Conservation (phyloP, 1,284 basidiomycete species). For the Wolfiporia cocos region DNA sequence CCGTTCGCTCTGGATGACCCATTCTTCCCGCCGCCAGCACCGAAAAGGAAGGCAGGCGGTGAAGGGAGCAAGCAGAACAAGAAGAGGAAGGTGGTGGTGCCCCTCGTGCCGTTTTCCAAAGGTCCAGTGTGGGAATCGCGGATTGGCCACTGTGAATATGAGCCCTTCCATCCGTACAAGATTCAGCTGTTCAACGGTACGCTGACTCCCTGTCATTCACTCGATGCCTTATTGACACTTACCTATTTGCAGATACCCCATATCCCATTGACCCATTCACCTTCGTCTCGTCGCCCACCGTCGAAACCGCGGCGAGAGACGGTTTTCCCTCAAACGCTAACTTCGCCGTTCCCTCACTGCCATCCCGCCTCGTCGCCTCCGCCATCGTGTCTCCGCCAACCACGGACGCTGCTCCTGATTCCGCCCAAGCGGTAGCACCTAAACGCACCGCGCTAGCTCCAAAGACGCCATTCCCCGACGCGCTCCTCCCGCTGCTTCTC, state of each 20-base stretch:
- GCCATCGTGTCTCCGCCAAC: slow-evolving; percentile 8
- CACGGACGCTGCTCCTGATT: slow-evolving; percentile 8
- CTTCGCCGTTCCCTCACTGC: slow-evolving; percentile 35
- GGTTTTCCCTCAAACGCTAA: slow-evolving; percentile 14
- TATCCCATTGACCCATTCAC: slow-evolving; percentile 75
- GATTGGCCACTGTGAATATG: slow-evolving; percentile 56
- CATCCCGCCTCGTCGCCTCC: slow-evolving; percentile 19
- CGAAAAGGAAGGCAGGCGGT: slow-evolving; percentile 51
- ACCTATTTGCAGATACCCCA: slow-evolving; percentile 51
- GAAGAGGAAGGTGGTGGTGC: slow-evolving; percentile 68
- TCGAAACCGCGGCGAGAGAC: slow-evolving; percentile 22
- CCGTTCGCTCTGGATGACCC: slow-evolving; percentile 29
- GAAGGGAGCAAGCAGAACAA: slow-evolving; percentile 33
- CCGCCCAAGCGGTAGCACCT: slow-evolving; percentile 11
- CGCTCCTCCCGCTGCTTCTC: slow-evolving; percentile 51
- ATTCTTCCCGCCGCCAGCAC: slow-evolving; percentile 24
- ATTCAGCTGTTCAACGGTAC: slow-evolving; percentile 78
- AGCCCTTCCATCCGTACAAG: slow-evolving; percentile 60
- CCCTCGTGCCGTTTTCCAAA: slow-evolving; percentile 70
- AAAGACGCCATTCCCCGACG: slow-evolving; percentile 64
- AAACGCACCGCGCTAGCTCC: slow-evolving; percentile 34
- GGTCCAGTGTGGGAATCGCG: slow-evolving; percentile 71
- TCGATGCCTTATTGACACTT: slow-evolving; percentile 3
- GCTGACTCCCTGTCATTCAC: slow-evolving; percentile 14
- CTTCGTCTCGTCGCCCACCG: slow-evolving; percentile 49